Conservation (phyloP, 768 basidiomycete genomes). For the Daedaleopsis sinensis region DNA sequence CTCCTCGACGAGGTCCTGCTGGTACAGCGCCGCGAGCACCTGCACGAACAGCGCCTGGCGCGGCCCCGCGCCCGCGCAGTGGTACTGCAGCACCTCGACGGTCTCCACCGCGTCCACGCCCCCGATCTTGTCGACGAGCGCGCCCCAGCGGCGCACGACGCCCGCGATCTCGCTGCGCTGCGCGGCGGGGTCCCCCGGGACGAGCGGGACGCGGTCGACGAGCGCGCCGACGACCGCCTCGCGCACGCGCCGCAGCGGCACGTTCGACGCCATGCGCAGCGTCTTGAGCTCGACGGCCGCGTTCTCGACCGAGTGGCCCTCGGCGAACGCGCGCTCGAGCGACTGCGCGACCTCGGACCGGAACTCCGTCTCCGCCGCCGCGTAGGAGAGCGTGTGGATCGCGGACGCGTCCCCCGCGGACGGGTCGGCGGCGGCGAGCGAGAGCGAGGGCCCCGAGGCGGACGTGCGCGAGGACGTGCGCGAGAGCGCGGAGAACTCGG, state of each 20-base stretch:
- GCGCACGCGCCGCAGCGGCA: conserved; percentile 80
- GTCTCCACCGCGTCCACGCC: conserved; percentile 85
- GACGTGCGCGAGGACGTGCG: conserved; percentile 55
- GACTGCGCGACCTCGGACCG: conserved; percentile 76
- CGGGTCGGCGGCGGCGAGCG: conserved; percentile 39
- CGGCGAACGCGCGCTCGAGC: conserved; percentile 88
- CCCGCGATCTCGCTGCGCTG: conserved; percentile 68
- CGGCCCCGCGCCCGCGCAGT: conserved; percentile 59
- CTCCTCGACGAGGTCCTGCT: conserved; percentile 90
- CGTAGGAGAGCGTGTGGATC: conserved; percentile 43
- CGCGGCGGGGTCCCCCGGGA: conserved; percentile 53
- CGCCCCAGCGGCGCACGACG: conserved; percentile 80
- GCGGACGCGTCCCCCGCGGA: conserved; percentile 41
- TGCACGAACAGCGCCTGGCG: conserved; percentile 79
- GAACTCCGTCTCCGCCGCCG: conserved; percentile 68
- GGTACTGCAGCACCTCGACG: conserved; percentile 72
- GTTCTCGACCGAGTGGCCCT: conserved; percentile 91
- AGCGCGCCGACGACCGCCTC: conserved; percentile 89
- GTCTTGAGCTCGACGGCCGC: conserved; percentile 95
- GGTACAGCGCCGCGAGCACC: conserved; percentile 85
- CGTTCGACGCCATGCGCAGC: conserved; percentile 95
- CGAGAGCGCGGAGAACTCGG: conserved; percentile 38
- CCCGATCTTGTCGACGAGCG: conserved; percentile 77
- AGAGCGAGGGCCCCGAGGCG: conserved; percentile 42
- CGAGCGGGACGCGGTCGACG: conserved; percentile 69